Evolutionary conservation across 1,284 basidiomycete genomes (phyloP), one percentile per base, ranked within the genome.

Genomic region (Irpex sp.): DNA sequence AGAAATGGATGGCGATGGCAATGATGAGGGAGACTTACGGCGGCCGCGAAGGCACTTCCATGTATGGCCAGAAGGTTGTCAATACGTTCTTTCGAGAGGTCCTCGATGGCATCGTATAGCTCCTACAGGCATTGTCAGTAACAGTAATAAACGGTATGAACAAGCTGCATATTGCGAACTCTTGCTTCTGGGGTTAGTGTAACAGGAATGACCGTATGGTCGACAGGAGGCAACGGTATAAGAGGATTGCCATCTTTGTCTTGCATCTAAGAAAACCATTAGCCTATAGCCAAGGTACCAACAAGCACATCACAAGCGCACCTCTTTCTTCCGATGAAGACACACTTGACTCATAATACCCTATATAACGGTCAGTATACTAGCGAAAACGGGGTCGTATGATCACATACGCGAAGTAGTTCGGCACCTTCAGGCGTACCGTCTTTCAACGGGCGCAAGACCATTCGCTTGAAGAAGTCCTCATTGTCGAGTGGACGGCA

Each of bases 251-350:
- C 94, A 10, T 84, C 73, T 8, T 78, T 80, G 69, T 94, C 91
- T 80, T 90, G 88, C 86, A 94, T 94, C 86, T 92, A 3, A 33
- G 3, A 6, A 33, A 6, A 6, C 28, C 28, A 33, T 33, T 6
- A 33, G 28, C 28, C 3, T 33, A 5, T 33, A 6, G 7, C 28
- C 28, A 33, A 33, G 28, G 28, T 3, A 33, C 7, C 28, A 37
- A 3, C 16, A 10, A 12, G 6, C n/a, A 14, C 19, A n/a, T n/a
- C 5, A 59, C 56, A 47, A n/a, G 64, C 75, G 54, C 45, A 87
- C 90, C 75, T 94, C 91, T 73, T 95, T 95, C 4, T 92, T 94
- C 37, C 93, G 82, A 5, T 93, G 87, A 53, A 96, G 87, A 59
- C 93, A 92, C 14, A 87, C 81, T 33, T 92, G 89, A 52, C 79